Conservation (phyloP, 306 rosid genomes). For the Sicyos baderoa region DNA sequence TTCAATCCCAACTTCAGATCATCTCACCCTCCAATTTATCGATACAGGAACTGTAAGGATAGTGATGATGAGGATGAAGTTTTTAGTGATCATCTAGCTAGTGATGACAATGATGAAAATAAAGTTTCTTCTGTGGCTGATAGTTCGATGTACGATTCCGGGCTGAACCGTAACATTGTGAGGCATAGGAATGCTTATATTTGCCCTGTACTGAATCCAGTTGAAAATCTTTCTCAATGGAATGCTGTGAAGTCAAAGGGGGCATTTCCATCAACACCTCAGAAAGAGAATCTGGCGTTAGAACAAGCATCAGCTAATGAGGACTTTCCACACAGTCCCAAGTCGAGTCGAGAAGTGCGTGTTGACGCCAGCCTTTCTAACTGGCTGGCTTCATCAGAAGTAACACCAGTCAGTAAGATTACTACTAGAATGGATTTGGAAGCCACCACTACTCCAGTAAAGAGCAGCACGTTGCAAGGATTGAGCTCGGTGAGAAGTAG, state of each 20-base stretch:
- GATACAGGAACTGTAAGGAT: conserved; percentile 69
- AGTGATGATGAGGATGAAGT: conserved; percentile 63
- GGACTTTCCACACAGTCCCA: conserved; percentile 34
- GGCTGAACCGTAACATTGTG: conserved; percentile 22
- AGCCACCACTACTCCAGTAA: neutral
- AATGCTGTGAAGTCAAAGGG: conserved; percentile 51
- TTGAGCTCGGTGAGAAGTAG: neutral
- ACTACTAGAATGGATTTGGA: conserved; percentile 3
- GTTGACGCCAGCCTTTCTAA: conserved; percentile 87
- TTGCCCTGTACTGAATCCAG: conserved; percentile 65
- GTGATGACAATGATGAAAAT: conserved; percentile 20
- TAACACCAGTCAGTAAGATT: conserved; percentile 3
- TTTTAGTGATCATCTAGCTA: conserved; percentile 26
- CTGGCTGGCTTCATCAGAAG: conserved; percentile 64
- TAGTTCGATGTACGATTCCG: neutral
- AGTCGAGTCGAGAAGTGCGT: conserved; percentile 36
- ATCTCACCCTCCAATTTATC: conserved; percentile 50
- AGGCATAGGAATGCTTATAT: conserved; percentile 63
- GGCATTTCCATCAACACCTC: conserved; percentile 31
- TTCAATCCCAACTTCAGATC: conserved; percentile 36
- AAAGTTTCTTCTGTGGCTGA: neutral
- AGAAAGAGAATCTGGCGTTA: conserved; percentile 45
- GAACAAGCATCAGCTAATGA: conserved; percentile 7
- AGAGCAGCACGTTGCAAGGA: neutral
- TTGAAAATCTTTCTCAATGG: conserved; percentile 74